These are phyloP conservation scores for Neoboletus brunneissimus DNA, from an alignment of 768 basidiomycete species.

Conservation along the genomic window DNA sequence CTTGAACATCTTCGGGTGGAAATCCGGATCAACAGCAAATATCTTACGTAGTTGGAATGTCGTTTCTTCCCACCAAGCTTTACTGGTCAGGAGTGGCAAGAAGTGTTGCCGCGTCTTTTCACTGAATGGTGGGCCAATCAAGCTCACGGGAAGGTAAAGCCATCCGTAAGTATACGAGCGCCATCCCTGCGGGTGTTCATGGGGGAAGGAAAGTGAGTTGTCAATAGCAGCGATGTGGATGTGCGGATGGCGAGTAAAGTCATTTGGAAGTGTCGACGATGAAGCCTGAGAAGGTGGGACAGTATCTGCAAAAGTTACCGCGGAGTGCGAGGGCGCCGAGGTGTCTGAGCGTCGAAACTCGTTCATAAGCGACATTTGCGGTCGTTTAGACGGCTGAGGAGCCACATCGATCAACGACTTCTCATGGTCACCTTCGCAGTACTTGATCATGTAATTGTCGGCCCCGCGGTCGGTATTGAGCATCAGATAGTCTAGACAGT, in stretches of 20 bases:
- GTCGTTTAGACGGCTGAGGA: conserved; percentile 62
- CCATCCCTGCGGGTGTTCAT: conserved; percentile 83
- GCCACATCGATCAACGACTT: conserved; percentile 77
- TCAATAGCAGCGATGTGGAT: conserved; percentile 93
- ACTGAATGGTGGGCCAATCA: conserved; percentile 85
- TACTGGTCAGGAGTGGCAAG: conserved; percentile 76
- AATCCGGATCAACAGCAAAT: conserved; percentile 81
- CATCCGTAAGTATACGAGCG: conserved; percentile 85
- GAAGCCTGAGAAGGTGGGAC: conserved; percentile 35
- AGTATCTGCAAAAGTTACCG: conserved; percentile 39
- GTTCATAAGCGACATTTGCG: conserved; percentile 72
- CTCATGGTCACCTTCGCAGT: conserved; percentile 78
- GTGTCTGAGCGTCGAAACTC: conserved; percentile 55
- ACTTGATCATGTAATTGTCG: conserved; percentile 93
- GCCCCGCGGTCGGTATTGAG: conserved; percentile 85
- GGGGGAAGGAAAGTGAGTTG: conserved; percentile 89
- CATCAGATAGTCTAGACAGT: conserved; percentile 75
- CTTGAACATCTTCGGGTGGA: conserved; percentile 87
- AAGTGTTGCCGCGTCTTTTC: conserved; percentile 80
- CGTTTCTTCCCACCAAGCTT: conserved; percentile 89
- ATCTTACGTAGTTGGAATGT: conserved; percentile 72
- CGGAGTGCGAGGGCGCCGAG: conserved; percentile 38
- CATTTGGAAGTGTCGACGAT: conserved; percentile 32
- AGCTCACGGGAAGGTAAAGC: conserved; percentile 80
- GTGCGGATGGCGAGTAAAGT: conserved; percentile 66